phyloP scores from a whole-genome alignment of 1,139 yeast species.

The Taphrina deformans region DNA sequence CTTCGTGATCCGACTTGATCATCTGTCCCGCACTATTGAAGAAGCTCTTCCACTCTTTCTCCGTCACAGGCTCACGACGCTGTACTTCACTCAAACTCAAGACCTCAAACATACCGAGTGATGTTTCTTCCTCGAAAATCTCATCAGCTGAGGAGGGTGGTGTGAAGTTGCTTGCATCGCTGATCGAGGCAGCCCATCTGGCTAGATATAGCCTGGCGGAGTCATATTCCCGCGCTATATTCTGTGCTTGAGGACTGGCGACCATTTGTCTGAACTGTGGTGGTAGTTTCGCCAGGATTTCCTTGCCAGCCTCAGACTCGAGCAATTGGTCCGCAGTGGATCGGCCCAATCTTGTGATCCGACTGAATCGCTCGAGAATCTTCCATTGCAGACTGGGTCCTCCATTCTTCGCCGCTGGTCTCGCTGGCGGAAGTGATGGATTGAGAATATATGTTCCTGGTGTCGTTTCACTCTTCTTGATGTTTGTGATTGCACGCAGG shows the following conservation, averaged over 20 bases:
- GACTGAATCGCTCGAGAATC: slow-evolving; percentile 78
- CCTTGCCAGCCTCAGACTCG: slow-evolving; percentile 37
- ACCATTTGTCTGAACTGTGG: slow-evolving; percentile 62
- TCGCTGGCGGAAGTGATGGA: slow-evolving; percentile 48
- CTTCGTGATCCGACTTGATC: slow-evolving; percentile 68
- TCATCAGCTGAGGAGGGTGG: slow-evolving; percentile 27
- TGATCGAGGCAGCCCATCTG: slow-evolving; percentile 94
- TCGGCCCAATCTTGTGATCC: slow-evolving; percentile 69
- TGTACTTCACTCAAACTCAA: slow-evolving; percentile 61
- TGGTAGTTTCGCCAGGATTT: slow-evolving; percentile 64
- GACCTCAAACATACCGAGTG: slow-evolving; percentile 70
- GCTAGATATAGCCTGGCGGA: slow-evolving; percentile 89
- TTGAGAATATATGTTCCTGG: slow-evolving; percentile 49
- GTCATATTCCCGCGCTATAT: slow-evolving; percentile 85
- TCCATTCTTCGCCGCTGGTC: slow-evolving; percentile 36
- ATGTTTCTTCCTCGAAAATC: slow-evolving; percentile 65
- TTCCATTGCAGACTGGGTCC: slow-evolving; percentile 60
- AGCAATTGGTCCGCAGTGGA: slow-evolving; percentile 50
- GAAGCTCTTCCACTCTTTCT: slow-evolving; percentile 79
- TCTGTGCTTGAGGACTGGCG: slow-evolving; percentile 74
- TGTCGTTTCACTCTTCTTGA: slow-evolving; percentile 42
- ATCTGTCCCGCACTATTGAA: slow-evolving; percentile 79
- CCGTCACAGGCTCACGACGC: slow-evolving; percentile 63
- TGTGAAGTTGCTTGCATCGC: slow-evolving; percentile 50
- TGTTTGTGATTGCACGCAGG: slow-evolving; percentile 21